Evolutionary conservation across 371 early-diverging fungal genomes (phyloP).

Genomic region (Zopfochytrium polystomum): DNA sequence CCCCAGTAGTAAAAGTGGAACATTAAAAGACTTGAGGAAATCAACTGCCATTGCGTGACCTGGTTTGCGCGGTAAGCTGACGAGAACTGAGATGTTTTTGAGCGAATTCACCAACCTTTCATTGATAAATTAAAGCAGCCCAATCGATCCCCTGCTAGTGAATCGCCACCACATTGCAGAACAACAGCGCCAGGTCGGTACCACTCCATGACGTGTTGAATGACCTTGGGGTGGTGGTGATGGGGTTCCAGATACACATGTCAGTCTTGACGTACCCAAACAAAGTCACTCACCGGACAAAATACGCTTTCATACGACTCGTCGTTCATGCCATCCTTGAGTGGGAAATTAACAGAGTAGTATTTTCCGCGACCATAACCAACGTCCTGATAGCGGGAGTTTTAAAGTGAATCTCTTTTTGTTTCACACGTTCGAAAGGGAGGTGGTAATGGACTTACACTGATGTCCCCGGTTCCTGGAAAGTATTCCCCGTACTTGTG

Average conservation of each 20-base stretch:
- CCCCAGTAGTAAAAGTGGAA: slow-evolving; percentile 94
- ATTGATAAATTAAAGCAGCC: slow-evolving; percentile 98
- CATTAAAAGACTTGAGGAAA: slow-evolving; percentile 86
- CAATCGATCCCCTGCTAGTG: slow-evolving; percentile 96
- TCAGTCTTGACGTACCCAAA: no score
- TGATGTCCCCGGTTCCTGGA: slow-evolving; percentile 94
- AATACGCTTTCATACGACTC: slow-evolving; percentile 87
- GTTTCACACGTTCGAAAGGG: background rate
- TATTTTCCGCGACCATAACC: slow-evolving; percentile 84
- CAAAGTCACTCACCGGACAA: no score
- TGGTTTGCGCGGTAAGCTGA: background rate
- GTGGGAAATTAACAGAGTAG: slow-evolving; percentile 96
- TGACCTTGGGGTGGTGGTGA: no score
- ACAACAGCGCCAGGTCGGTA: slow-evolving; percentile 96
- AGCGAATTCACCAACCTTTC: slow-evolving; percentile 51
- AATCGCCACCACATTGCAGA: slow-evolving; percentile 99
- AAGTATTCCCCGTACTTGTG: slow-evolving; percentile 99
- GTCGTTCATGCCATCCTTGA: slow-evolving; percentile 97
- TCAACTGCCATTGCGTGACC: slow-evolving; percentile 91
- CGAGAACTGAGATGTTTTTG: slow-evolving; percentile 14
- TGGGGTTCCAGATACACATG: no score
- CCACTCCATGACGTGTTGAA: slow-evolving; percentile 87
- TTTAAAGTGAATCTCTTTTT: background rate
- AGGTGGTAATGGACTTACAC: slow-evolving; percentile 43
- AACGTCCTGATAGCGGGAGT: slow-evolving; percentile 72